Evolutionary conservation across 2,329 filamentous ascomycete species (phyloP).

Genomic region (Colletotrichum tropicicola): DNA sequence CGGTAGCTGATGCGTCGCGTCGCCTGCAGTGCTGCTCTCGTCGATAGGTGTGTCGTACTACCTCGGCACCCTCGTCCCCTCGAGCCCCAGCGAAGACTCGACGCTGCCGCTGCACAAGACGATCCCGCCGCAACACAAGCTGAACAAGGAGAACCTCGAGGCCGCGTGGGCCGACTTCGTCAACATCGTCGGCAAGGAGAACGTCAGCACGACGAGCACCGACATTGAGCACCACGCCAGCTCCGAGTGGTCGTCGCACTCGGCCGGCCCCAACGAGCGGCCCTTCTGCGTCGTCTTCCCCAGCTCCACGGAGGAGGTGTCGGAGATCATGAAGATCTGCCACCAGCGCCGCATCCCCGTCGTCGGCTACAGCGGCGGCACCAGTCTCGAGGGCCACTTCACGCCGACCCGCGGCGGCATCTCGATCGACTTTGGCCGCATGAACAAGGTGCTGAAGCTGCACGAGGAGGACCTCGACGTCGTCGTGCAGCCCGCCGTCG

Average conservation of each 20-base stretch:
- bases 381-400: conserved; percentile 89
- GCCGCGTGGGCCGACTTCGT: conserved; percentile 76
- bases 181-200: conserved; percentile 69
- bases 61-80: conserved; percentile 64
- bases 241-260: conserved; percentile 72
- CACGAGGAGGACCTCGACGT: conserved; percentile 83
- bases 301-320: conserved; percentile 81
- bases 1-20: conserved; percentile 12
- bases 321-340: conserved; percentile 89
- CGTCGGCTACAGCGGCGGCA: conserved; percentile 87
- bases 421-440: conserved; percentile 85
- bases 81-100: conserved; percentile 60
- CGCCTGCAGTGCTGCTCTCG: conserved; percentile 57
- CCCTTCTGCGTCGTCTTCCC: conserved; percentile 82
- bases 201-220: conserved; percentile 67
- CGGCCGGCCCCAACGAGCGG: conserved; percentile 54
- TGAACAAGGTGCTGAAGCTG: conserved; percentile 82
- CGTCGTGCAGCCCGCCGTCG: conserved; percentile 81
- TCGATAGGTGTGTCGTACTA: conserved; percentile 64
- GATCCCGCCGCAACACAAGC: conserved; percentile 63
- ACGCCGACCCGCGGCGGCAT: conserved; percentile 84
- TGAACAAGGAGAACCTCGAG: conserved; percentile 70
- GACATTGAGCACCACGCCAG: conserved; percentile 66
- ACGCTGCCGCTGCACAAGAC: conserved; percentile 66
- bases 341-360: conserved; percentile 84